Conservation (phyloP, 108 stramenopile species). For the Skeletonema grethae region DNA sequence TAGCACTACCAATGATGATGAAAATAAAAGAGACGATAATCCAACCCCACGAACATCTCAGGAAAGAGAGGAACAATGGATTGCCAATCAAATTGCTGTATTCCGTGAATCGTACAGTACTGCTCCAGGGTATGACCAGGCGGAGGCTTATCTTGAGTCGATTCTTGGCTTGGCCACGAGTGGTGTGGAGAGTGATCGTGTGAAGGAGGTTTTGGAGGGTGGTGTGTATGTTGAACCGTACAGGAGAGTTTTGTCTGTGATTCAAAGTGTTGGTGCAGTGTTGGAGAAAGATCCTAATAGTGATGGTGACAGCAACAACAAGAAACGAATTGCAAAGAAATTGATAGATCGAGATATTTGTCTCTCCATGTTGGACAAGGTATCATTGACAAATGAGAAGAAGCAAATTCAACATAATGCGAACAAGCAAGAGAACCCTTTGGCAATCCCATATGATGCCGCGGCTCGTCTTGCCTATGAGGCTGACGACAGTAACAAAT, state of each 20-base stretch:
- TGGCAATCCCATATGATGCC: conserved; percentile 25
- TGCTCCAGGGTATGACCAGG: conserved; percentile 63
- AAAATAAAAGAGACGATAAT: neutral
- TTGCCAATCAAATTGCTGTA: conserved; percentile 63
- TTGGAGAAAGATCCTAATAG: conserved; percentile 50
- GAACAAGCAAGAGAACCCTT: neutral
- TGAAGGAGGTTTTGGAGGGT: conserved; percentile 62
- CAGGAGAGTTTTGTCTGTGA: conserved; percentile 64
- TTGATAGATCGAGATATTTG: conserved; percentile 82
- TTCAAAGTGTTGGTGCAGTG: conserved; percentile 72
- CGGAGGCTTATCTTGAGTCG: conserved; percentile 82
- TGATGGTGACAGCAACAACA: conserved; percentile 11
- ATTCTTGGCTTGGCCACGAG: conserved; percentile 78
- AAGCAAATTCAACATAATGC: neutral
- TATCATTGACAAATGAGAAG: conserved; percentile 48
- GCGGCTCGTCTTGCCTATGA: conserved; percentile 33
- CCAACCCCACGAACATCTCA: conserved; percentile 35
- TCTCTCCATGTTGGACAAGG: conserved; percentile 82
- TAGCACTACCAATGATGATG: neutral
- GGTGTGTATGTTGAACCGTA: conserved; percentile 75
- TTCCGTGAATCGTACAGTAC: conserved; percentile 69
- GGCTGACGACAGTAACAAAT: conserved; percentile 24
- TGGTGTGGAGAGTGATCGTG: conserved; percentile 75
- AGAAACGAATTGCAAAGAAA: conserved; percentile 59
- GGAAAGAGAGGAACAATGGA: conserved; percentile 69